Conservation (phyloP, 495 filamentous ascomycete genomes). For the Tuber melanosporum region DNA sequence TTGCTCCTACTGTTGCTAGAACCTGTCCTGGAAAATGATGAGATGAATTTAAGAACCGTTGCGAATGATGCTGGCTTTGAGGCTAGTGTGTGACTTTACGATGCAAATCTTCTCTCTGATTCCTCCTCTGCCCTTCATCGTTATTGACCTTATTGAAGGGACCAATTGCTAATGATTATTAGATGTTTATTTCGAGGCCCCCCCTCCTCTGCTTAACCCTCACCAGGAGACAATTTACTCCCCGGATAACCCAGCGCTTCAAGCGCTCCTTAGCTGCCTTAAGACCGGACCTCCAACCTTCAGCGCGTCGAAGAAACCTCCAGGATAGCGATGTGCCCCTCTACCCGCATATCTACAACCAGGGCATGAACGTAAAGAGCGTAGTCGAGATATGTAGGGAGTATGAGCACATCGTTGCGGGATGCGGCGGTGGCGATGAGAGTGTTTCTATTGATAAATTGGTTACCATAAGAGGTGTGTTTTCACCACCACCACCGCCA, state of each 20-base stretch:
- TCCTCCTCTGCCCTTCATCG: constrained; percentile 6
- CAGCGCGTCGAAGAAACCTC: constrained; percentile 29
- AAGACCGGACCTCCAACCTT: constrained; percentile 31
- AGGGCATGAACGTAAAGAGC: constrained; percentile 43
- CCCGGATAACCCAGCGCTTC: neutral
- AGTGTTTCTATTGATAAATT: constrained; percentile 16
- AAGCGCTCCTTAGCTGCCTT: constrained; percentile 20
- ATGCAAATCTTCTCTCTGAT: constrained; percentile 44
- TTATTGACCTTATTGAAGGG: neutral
- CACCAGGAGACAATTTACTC: neutral
- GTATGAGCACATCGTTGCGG: constrained; percentile 15
- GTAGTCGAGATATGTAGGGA: constrained; percentile 20
- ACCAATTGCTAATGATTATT: neutral
- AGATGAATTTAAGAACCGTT: constrained; percentile 71
- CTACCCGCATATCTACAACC: constrained; percentile 53
- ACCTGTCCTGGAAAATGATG: constrained; percentile 46
- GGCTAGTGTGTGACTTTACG: constrained; percentile 33
- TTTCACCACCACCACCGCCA: neutral
- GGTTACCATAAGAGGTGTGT: constrained; percentile 41
- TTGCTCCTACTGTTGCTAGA: constrained; percentile 23
- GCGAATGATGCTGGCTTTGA: constrained; percentile 61
- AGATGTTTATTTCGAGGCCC: neutral
- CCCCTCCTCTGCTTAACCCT: neutral
- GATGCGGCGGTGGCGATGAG: constrained; percentile 18
- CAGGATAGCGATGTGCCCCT: constrained; percentile 47